Evolutionary conservation across 768 basidiomycete genomes (phyloP).

Genomic region (Tylopilus plumbeoviolaceoides): DNA sequence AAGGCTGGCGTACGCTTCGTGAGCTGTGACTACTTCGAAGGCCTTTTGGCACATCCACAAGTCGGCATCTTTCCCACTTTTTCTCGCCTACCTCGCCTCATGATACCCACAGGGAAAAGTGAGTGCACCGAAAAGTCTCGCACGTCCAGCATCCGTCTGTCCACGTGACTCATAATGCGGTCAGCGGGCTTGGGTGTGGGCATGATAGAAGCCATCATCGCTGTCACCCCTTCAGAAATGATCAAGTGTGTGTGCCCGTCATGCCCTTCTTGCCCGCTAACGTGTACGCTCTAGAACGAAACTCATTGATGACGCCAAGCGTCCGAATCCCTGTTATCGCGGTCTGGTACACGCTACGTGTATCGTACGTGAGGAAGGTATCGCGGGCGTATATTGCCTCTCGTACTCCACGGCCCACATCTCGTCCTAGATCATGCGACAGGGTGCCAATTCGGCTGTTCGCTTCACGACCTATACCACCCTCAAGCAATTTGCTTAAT

Average conservation of each 20-base stretch:
- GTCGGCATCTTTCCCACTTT: conserved; percentile 39
- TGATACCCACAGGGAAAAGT: conserved; percentile 72
- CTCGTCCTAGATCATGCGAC: conserved; percentile 79
- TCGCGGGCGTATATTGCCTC: conserved; percentile 51
- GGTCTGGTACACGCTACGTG: conserved; percentile 76
- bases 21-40: conserved; percentile 91
- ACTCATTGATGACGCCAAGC: conserved; percentile 90
- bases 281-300: conserved; percentile 70
- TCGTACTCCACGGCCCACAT: not conserved
- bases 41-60: conserved; percentile 73
- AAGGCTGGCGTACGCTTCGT: conserved; percentile 98
- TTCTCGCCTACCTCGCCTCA: not conserved
- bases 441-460: conserved; percentile 96
- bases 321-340: conserved; percentile 77
- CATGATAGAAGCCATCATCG: conserved; percentile 87
- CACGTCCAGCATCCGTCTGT: conserved; percentile 20
- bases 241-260: conserved; percentile 70
- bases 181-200: conserved; percentile 82
- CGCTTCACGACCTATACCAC: conserved; percentile 95
- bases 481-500: conserved; percentile 89
- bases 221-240: conserved; percentile 96
- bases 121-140: conserved; percentile 75
- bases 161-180: conserved; percentile 9
- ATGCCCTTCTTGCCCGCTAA: not conserved
- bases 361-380: conserved; percentile 86